Base-by-base conservation (phyloP, 371 early-diverging fungal species). In the Rhizopus microsporus region DNA sequence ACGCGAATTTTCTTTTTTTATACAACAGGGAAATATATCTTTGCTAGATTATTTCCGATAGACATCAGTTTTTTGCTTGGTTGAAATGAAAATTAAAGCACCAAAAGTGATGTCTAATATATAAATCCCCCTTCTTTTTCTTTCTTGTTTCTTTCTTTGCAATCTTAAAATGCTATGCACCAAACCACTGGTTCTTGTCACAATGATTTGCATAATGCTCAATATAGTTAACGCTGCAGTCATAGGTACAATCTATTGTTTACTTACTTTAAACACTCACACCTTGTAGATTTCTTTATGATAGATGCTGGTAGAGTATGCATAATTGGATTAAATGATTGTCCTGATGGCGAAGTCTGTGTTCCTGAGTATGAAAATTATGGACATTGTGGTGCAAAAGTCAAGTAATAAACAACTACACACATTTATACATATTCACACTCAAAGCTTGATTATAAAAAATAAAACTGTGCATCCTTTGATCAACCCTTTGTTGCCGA, bases 281-380 rank as follows among this genome's bases (percentile, higher is more conserved):
- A 23, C 23, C 7, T 30, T 30, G 29, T 39, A 56, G 15, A 8
- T 34, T 42, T 40, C 15, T 50, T n/a, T 32, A 15, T 53, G 16
- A 15, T 17, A 57, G 39, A 23, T 42, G 51, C 49, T 42, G 65
- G 65, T 30, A 54, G 65, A 47, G 17, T 35, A 12, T 64, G 65
- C 32, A 32, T 64, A 7, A 43, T 39, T 13, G 60, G 56, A 30
- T 37, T 64, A n/a, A 9, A 52, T 31, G 65, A 64, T 29, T 64
- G 65, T 48, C 65, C 65, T 34, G 65, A 64, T 33, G 30, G 4
- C n/a, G 59, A 64, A 15, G 35, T 12, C 8, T 64, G 65, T 51
- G 56, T 59, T 35, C 35, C 42, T 15, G 52, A 64, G 56, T 35
- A 45, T 39, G 56, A 40, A 37, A 51, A 59, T 30, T 64, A 51